These are phyloP conservation scores for Rosa rugosa DNA, from an alignment of 306 rosid species.

Conservation along the genomic window DNA sequence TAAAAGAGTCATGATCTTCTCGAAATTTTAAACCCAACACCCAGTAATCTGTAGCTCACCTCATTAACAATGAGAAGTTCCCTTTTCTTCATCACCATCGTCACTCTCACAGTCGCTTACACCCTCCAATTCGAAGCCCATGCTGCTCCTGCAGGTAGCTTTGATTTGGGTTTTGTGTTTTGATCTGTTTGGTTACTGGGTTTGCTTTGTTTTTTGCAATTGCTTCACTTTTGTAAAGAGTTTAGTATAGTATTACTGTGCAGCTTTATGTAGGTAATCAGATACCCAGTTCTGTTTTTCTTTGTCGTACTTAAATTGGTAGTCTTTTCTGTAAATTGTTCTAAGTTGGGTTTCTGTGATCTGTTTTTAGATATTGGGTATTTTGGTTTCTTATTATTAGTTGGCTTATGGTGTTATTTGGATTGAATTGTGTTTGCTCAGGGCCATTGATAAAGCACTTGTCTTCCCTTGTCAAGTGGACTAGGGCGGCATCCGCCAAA, in stretches of 20 bases:
- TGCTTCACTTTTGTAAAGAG: background rate
- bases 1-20: background rate
- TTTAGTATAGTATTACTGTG: background rate
- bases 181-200: constrained; percentile 36
- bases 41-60: constrained; percentile 1
- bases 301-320: background rate
- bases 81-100: constrained; percentile 31
- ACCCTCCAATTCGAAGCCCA: constrained; percentile 55
- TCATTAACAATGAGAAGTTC: constrained; percentile 51
- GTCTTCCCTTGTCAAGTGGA: constrained; percentile 81
- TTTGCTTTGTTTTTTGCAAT: constrained; percentile 27
- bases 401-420: constrained; percentile 7
- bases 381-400: background rate
- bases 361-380: constrained; percentile 18
- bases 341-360: background rate
- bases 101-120: constrained; percentile 36
- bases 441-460: constrained; percentile 81
- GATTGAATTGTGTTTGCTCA: constrained; percentile 36
- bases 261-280: background rate
- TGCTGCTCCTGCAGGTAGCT: constrained; percentile 86
- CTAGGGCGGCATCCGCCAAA: constrained; percentile 72
- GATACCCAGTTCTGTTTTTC: constrained; percentile 3
- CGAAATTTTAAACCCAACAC: background rate
- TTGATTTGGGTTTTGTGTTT: constrained; percentile 13
- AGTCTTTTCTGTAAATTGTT: background rate